Conservation (phyloP, 2,329 filamentous ascomycete species). For the Aspergillus sp. region DNA sequence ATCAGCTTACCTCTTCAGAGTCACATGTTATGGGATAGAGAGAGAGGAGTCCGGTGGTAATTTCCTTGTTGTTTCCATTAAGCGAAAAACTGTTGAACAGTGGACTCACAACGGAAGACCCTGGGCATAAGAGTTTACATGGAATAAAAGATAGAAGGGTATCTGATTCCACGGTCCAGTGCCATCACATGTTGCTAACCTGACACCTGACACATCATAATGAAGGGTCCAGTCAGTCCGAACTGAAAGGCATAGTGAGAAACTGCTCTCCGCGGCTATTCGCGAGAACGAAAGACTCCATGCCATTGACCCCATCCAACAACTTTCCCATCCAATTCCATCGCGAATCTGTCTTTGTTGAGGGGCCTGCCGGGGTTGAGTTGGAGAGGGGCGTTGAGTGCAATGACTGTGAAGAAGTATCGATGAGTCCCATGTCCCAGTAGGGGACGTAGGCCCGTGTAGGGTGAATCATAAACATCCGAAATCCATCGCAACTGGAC, state of each 20-base stretch:
- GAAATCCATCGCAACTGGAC: constrained; percentile 25
- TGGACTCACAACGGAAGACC: neutral
- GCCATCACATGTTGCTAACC: constrained; percentile 30
- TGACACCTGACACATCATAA: neutral
- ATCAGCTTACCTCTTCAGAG: neutral
- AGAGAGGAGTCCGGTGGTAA: neutral
- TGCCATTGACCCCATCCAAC: constrained; percentile 2
- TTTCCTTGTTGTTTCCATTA: neutral
- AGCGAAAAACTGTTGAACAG: neutral
- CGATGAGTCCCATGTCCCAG: constrained; percentile 32
- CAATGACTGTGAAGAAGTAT: constrained; percentile 32
- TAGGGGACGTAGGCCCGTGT: constrained; percentile 25
- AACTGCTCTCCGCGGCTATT: too few relatives aligned
- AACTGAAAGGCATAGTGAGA: too few relatives aligned
- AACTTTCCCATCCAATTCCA: constrained; percentile 27
- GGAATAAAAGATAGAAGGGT: neutral
- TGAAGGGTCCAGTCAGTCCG: constrained; percentile 19
- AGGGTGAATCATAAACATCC: constrained; percentile 21
- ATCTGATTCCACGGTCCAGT: neutral
- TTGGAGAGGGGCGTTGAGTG: constrained; percentile 23
- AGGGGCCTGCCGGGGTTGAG: constrained; percentile 16
- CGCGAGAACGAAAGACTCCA: too few relatives aligned
- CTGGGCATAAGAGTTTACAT: neutral
- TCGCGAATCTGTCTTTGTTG: constrained; percentile 25
- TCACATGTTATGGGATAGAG: neutral